Base-by-base conservation (phyloP, 495 filamentous ascomycete species). In the Penicillium goetzii region DNA sequence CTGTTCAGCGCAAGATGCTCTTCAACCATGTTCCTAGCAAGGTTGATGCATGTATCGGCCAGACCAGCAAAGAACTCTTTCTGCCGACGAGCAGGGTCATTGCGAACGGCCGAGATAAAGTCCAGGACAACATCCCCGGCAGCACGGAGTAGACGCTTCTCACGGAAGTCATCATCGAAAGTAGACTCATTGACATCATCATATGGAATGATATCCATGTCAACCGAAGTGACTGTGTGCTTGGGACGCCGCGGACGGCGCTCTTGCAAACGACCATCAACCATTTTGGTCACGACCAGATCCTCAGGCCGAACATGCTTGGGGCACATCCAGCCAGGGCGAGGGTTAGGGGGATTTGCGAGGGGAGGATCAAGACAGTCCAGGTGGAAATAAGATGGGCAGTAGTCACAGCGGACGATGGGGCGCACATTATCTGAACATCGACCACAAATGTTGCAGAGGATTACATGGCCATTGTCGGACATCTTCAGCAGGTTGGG, bases 291-390 rank as follows among this genome's bases (percentile, higher is more conserved):
- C 49, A 68, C 52, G 52, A 75, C 74, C 50, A 64, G 62, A 25
- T 86, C 72, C 36, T 87, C 84, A 41, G 87, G 80, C 50, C 92
- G 90, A 36, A 89, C 81, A 74, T 99, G 95, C 69, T 87, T 88
- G 61, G 95, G 94, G 68, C 95, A 99, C 80, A 86, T 89, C 92
- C 92, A 99, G 30, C 85, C 89, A 56, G 85, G 81, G 50, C 86
- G 80, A 6, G 80, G 80, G 56, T 72, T 76, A 5, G 94, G 93
- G 15, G 91, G 90, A 53, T 87, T 84, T 30, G 93, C 87, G 71
- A 93, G 72, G 30, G 96, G 96, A 3, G 92, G 91, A 71, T 93
- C 86, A 17, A 95, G 78, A 75, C 95, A 99, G 76, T 98, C 94
- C 17, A 97, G 78, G 77, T 99, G 95, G 87, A 92, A 99, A 36